Conservation (phyloP, 441 rosid species). For the Euphorbia celastroides region DNA sequence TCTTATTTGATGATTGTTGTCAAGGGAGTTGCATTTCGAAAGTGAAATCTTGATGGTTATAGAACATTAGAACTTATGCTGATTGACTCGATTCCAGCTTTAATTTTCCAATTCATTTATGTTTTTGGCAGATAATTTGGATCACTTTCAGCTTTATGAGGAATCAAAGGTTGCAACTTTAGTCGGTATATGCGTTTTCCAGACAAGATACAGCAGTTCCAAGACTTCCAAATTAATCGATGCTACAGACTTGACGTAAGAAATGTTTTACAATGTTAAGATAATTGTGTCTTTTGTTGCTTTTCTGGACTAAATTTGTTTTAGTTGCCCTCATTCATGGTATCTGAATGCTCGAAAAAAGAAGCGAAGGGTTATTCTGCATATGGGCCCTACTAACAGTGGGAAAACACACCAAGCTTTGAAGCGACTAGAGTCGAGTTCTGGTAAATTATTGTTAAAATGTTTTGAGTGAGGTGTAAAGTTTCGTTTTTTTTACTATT, state of each 20-base stretch:
- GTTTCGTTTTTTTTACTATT: neutral
- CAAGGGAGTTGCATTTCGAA: neutral
- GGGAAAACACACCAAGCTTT: constrained; percentile 87
- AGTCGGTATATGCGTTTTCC: constrained; percentile 19
- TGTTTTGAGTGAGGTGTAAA: constrained; percentile 6
- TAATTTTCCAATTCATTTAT: neutral
- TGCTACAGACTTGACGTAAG: constrained; percentile 81
- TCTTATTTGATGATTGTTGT: neutral
- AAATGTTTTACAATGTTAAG: constrained; percentile 6
- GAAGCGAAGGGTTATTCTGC: constrained; percentile 72
- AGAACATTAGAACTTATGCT: too few relatives aligned
- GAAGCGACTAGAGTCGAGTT: constrained; percentile 60
- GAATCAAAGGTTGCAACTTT: constrained; percentile 29
- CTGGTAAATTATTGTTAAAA: constrained; percentile 42
- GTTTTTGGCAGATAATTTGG: constrained; percentile 35
- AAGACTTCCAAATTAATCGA: constrained; percentile 39
- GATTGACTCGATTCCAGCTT: too few relatives aligned
- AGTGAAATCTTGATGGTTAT: too few relatives aligned
- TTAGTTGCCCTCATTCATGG: constrained; percentile 76
- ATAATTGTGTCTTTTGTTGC: neutral
- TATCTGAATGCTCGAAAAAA: constrained; percentile 77
- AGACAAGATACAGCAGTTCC: constrained; percentile 45
- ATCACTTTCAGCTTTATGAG: constrained; percentile 30
- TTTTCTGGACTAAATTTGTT: neutral
- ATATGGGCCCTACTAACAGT: constrained; percentile 94